Percentiles rank a stretch among this genome's conserved stretches.
These are phyloP conservation scores for Axilococcus clingmanii DNA, from an alignment of 139 green algal genomes.

Conservation along the genomic window DNA sequence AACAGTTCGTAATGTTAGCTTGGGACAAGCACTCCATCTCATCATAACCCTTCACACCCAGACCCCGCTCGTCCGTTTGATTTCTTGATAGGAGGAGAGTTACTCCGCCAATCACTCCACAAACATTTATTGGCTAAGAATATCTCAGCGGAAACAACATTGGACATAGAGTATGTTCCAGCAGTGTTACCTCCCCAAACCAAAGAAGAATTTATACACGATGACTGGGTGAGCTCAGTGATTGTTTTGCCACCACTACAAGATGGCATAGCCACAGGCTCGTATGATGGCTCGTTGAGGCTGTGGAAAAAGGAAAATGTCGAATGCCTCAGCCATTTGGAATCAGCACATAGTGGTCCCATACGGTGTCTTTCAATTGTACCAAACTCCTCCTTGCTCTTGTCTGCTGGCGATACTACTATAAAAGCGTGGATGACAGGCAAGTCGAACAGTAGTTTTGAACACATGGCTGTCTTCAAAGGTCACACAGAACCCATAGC, in stretches of 20 bases:
- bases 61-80: constrained; percentile 81
- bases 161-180: constrained; percentile 87
- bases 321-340: constrained; percentile 14
- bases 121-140: constrained; percentile 50
- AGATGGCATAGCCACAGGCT: constrained; percentile 3
- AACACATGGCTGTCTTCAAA: constrained; percentile 3
- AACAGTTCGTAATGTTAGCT: background rate
- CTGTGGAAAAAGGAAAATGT: constrained; percentile 7
- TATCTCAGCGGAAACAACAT: constrained; percentile 73
- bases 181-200: constrained; percentile 70
- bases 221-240: constrained; percentile 34
- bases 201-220: constrained; percentile 25
- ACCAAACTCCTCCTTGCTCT: constrained; percentile 29
- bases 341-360: constrained; percentile 19
- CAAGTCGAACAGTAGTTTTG: constrained; percentile 2
- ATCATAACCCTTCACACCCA: no score
- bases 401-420: constrained; percentile 30
- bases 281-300: constrained; percentile 20
- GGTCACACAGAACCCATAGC: constrained; percentile 57
- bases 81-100: constrained; percentile 81
- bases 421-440: constrained; percentile 18
- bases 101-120: constrained; percentile 75
- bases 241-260: background rate
- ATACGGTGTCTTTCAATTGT: constrained; percentile 26
- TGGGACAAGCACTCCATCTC: background rate